A percentile compares a stretch with the other conserved stretches of the same genome.
phyloP scores from a whole-genome alignment of 441 rosid genomes.

The Pelargonium myrrhifolium region DNA sequence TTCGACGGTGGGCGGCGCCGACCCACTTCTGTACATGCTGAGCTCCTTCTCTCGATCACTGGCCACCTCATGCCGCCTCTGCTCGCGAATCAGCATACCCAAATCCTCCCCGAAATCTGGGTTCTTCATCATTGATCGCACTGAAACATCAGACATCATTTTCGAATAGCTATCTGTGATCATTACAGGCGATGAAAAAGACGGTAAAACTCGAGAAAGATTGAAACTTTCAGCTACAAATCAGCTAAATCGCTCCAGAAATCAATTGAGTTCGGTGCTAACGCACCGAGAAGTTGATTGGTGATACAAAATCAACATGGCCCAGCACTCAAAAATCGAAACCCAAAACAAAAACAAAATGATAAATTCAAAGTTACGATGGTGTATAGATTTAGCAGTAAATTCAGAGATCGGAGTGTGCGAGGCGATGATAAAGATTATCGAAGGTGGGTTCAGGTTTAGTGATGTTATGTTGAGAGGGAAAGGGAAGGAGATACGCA shows the following conservation, averaged over 20 bases:
- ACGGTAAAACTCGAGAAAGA: background rate
- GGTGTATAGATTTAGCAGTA: slow-evolving; percentile 5
- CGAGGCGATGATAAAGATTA: slow-evolving; percentile 11
- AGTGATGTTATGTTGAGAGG: slow-evolving; percentile 27
- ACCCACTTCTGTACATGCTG: slow-evolving; percentile 53
- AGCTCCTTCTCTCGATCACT: slow-evolving; percentile 49
- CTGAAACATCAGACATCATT: slow-evolving; percentile 45
- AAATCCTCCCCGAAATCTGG: slow-evolving; percentile 38
- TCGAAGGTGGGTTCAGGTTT: slow-evolving; percentile 26
- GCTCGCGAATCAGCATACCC: slow-evolving; percentile 39
- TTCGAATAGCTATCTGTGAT: slow-evolving; percentile 42
- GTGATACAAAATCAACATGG: too few relatives aligned
- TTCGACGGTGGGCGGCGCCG: slow-evolving; percentile 76
- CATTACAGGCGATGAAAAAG: slow-evolving; percentile 19
- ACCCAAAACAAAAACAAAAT: background rate
- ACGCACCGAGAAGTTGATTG: background rate
- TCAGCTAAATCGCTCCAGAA: background rate
- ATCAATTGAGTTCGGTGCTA: slow-evolving; percentile 11
- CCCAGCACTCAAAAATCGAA: too few relatives aligned
- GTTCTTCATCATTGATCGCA: slow-evolving; percentile 45
- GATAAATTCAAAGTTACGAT: slow-evolving; percentile 4
- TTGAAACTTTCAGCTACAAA: too few relatives aligned
- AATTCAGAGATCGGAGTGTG: slow-evolving; percentile 23
- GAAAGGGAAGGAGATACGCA: slow-evolving; percentile 12
- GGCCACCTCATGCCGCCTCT: slow-evolving; percentile 34